Conservation (phyloP, 441 rosid genomes). For the Bruguiera hainesii region DNA sequence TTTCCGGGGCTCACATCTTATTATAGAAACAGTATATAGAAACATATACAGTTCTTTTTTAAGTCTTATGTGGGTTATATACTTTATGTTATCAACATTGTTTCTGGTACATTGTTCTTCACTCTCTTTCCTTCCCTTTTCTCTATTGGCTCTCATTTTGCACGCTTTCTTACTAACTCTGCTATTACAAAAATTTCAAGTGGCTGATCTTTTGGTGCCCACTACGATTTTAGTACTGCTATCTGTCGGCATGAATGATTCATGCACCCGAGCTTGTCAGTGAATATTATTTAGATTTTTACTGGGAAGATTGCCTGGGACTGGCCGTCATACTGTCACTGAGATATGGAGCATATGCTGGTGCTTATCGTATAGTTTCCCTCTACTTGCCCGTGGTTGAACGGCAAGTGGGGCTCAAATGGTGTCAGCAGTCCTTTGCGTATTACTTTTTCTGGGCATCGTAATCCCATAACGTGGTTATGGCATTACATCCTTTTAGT, state of each 20-base stretch:
- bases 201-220: not conserved
- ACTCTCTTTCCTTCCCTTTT: not conserved
- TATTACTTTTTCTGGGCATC: not conserved
- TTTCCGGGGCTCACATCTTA: no score
- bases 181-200: not conserved
- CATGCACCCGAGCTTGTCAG: not conserved
- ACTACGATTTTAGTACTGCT: conserved; percentile 7
- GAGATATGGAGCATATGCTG: conserved; percentile 11
- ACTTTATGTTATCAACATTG: no score
- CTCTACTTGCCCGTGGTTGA: conserved; percentile 18
- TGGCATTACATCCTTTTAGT: no score
- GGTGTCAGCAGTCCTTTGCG: conserved; percentile 5
- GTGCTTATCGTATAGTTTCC: conserved; percentile 20
- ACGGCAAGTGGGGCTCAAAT: conserved; percentile 4
- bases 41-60: no score
- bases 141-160: not conserved
- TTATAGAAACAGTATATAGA: no score
- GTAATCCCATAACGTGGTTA: no score
- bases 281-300: conserved; percentile 4
- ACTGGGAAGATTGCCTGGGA: not conserved
- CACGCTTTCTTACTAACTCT: not conserved
- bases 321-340: not conserved
- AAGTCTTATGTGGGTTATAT: no score
- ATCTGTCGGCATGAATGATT: not conserved
- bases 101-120: not conserved